Percentiles rank a stretch among this genome's conserved stretches.
phyloP scores from a whole-genome alignment of 192 early-diverging fungal genomes.

The Coemansia sp. region DNA sequence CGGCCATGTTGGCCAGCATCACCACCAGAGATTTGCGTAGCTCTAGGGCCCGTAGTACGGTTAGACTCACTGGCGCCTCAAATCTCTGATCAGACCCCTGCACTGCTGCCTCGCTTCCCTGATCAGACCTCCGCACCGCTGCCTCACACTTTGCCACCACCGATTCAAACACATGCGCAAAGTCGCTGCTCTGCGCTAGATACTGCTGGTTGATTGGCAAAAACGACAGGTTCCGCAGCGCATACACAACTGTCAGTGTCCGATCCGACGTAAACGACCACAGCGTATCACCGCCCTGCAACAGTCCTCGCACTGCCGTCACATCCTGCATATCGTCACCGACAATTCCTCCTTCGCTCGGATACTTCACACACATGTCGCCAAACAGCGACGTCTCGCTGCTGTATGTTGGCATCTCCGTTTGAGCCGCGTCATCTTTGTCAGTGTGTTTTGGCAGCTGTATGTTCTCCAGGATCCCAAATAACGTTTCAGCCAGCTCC shows the following conservation, averaged over 20 bases:
- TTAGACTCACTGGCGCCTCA: conserved; percentile 6
- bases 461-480: conserved; percentile 59
- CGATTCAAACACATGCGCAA: conserved; percentile 24
- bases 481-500: conserved; percentile 65
- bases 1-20: conserved; percentile 36
- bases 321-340: conserved; percentile 47
- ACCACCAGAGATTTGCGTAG: conserved; percentile 40
- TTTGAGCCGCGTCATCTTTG: neutral
- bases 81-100: conserved; percentile 6
- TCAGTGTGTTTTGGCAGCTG: conserved; percentile 8
- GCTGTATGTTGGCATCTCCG: conserved; percentile 21
- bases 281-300: conserved; percentile 35
- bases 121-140: conserved; percentile 10
- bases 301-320: conserved; percentile 36
- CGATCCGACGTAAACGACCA: conserved; percentile 54
- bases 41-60: conserved; percentile 42
- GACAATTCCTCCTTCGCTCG: conserved; percentile 26
- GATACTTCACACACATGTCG: conserved; percentile 13
- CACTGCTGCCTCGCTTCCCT: neutral
- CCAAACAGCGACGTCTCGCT: conserved; percentile 32
- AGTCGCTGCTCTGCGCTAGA: conserved; percentile 35
- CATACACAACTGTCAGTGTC: conserved; percentile 40
- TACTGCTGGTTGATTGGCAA: conserved; percentile 45
- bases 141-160: conserved; percentile 24
- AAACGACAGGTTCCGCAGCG: conserved; percentile 49